Percentiles rank a stretch among this genome's conserved stretches.
Evolutionary conservation across 148 eudicot species (phyloP).

Genomic region (Amaranthus hypochondriacus): DNA sequence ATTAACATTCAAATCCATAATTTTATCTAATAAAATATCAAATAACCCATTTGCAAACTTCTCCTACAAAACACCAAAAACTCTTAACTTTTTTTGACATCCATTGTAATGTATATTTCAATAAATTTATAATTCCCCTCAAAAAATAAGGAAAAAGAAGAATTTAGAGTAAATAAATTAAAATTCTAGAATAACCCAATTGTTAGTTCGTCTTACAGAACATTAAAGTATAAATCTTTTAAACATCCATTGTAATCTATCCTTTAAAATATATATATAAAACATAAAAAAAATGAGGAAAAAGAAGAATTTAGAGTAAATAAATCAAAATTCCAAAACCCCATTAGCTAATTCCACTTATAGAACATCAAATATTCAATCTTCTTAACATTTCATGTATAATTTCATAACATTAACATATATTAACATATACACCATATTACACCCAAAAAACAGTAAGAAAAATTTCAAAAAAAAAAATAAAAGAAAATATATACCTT

Average conservation of each 20-base stretch:
- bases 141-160: not conserved
- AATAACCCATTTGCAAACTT: not conserved
- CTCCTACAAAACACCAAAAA: not conserved
- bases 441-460: too few species aligned
- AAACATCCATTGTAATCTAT: too few species aligned
- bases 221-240: too few species aligned
- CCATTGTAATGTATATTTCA: not conserved
- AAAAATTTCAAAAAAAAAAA: too few species aligned
- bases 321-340: not conserved
- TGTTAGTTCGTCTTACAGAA: not conserved
- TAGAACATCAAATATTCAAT: too few species aligned
- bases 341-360: not conserved
- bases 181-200: not conserved
- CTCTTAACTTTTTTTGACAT: not conserved
- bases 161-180: not conserved
- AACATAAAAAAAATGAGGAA: not conserved
- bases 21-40: not conserved
- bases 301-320: not conserved
- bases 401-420: too few species aligned
- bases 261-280: too few species aligned
- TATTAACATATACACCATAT: too few species aligned
- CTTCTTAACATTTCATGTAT: too few species aligned
- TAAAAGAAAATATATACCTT: too few species aligned
- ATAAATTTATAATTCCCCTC: not conserved
- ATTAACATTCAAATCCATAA: not conserved